phyloP scores from a whole-genome alignment of 2,329 filamentous ascomycete species.

The Xylariaceae sp. region DNA sequence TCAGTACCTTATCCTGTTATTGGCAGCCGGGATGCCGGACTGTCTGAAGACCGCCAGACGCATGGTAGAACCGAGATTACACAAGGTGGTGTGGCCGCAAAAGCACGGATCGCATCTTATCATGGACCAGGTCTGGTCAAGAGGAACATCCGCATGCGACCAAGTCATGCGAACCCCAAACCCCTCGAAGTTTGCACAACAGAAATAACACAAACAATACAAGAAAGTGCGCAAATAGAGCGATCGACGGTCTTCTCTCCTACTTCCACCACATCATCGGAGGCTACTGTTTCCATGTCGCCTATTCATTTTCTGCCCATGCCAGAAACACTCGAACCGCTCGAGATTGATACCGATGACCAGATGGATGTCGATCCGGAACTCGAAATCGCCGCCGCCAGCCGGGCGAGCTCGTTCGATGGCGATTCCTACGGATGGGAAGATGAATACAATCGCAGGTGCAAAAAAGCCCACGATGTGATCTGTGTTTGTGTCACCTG shows the following conservation, averaged over 20 bases:
- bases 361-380: slow-evolving; percentile 19
- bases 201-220: too few species aligned
- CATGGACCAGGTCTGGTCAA: slow-evolving; percentile 22
- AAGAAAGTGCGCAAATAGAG: slow-evolving; percentile 22
- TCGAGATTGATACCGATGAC: slow-evolving; percentile 26
- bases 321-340: slow-evolving; percentile 16
- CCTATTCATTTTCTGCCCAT: slow-evolving; percentile 18
- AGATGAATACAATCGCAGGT: slow-evolving; percentile 41
- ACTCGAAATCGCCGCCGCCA: slow-evolving; percentile 26
- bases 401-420: slow-evolving; percentile 26
- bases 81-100: slow-evolving; percentile 49
- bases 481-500: too few species aligned
- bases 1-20: slow-evolving; percentile 20
- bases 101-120: slow-evolving; percentile 33
- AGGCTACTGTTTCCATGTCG: slow-evolving; percentile 5
- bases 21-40: slow-evolving; percentile 20
- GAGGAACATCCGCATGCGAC: slow-evolving; percentile 22
- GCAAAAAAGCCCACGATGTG: too few species aligned
- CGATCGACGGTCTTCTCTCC: slow-evolving; percentile 20
- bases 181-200: too few species aligned
- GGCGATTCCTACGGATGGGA: slow-evolving; percentile 53
- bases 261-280: slow-evolving; percentile 7
- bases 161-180: slow-evolving; percentile 28
- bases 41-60: slow-evolving; percentile 21
- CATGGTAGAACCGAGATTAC: slow-evolving; percentile 25